Percentiles rank a stretch among this genome's conserved stretches.
Evolutionary conservation across 106 monocot species (phyloP).

Genomic region (Gastrodia elata): DNA sequence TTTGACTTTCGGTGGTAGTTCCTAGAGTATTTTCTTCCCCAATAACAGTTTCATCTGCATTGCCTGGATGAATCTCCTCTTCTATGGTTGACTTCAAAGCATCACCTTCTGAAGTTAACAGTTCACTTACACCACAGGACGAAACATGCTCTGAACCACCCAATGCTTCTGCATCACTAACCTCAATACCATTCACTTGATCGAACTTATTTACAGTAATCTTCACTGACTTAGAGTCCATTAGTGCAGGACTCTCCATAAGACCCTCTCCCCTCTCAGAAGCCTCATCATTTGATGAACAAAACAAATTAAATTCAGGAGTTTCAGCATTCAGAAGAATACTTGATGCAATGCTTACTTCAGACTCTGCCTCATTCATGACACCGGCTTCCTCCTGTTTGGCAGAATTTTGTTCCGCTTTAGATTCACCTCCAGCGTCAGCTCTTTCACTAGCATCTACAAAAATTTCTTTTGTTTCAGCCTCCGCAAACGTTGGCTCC

Average conservation of each 20-base stretch:
- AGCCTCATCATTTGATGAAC: not conserved
- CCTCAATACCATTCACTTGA: not conserved
- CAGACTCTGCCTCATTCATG: not conserved
- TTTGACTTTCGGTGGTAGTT: not conserved
- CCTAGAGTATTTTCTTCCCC: not conserved
- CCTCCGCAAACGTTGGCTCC: not conserved
- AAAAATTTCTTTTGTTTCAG: not conserved
- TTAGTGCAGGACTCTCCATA: not conserved
- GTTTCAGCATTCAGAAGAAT: not conserved
- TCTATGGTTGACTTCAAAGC: not conserved
- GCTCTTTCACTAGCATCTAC: not conserved
- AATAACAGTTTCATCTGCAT: not conserved
- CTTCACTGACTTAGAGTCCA: not conserved
- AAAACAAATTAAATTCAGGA: not conserved
- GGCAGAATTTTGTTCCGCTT: not conserved
- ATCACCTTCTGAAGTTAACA: not conserved
- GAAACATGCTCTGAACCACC: not conserved
- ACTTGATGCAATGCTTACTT: not conserved
- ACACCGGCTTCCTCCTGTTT: constrained; percentile 1
- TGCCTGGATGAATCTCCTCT: not conserved
- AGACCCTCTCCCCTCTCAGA: not conserved
- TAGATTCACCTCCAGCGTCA: not conserved
- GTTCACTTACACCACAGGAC: not conserved
- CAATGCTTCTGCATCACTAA: not conserved
- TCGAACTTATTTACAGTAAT: not conserved